phyloP scores from a whole-genome alignment of 176 grass and related monocot genomes.

The Lolium perenne region DNA sequence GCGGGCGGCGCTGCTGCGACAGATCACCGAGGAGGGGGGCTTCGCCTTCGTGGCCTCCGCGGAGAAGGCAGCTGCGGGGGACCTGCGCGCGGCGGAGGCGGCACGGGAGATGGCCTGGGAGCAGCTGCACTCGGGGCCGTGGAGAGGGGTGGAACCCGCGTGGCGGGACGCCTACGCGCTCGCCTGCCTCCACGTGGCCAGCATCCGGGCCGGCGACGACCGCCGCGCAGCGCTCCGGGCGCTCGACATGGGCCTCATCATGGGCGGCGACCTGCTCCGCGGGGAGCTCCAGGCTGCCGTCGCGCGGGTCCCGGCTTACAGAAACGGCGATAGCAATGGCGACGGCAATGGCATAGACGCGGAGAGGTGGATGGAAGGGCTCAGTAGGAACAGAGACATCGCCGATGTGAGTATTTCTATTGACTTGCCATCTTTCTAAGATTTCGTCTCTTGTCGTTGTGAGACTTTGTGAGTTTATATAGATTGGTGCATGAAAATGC shows the following conservation, averaged over 20 bases:
- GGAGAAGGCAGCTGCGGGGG: conserved; percentile 81
- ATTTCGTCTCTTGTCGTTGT: neutral
- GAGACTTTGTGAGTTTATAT: neutral
- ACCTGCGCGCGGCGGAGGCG: conserved; percentile 83
- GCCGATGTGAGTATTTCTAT: conserved; percentile 56
- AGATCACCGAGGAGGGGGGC: conserved; percentile 87
- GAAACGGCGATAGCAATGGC: neutral
- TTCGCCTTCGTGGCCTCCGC: conserved; percentile 90
- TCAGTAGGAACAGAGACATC: conserved; percentile 51
- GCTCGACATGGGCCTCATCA: conserved; percentile 96
- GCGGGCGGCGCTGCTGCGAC: conserved; percentile 63
- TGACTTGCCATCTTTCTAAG: neutral
- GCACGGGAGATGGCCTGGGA: conserved; percentile 97
- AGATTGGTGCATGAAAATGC: conserved; percentile 23
- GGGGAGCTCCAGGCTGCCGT: conserved; percentile 65
- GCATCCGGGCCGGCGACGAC: conserved; percentile 45
- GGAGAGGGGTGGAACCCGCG: conserved; percentile 63
- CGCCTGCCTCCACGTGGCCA: conserved; percentile 82
- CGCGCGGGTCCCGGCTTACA: conserved; percentile 41
- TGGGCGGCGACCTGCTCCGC: conserved; percentile 82
- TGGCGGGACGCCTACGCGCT: conserved; percentile 91
- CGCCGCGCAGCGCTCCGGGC: conserved; percentile 62
- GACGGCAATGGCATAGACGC: conserved; percentile 2
- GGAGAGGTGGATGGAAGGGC: conserved; percentile 61
- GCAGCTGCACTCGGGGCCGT: conserved; percentile 85